Evolutionary conservation across 164 flowering plant genomes (phyloP).

Genomic region (Euptelea pleiosperma): DNA sequence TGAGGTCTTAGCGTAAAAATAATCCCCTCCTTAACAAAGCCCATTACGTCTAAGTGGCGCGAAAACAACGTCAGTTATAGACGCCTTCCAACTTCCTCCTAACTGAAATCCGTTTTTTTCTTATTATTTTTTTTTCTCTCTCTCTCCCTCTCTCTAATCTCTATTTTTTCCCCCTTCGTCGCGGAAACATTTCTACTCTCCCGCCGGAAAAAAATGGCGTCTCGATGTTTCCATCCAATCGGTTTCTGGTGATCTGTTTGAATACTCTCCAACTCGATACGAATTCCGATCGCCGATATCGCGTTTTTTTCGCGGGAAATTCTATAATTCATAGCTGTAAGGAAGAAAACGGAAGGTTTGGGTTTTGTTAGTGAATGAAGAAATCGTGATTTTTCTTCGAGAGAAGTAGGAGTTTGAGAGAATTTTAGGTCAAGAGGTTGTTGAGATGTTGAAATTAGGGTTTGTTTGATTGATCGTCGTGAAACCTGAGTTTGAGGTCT

Average conservation of each 20-base stretch:
- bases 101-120: constrained; percentile 14
- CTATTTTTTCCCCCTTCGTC: not conserved
- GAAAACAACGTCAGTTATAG: constrained; percentile 30
- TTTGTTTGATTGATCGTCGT: not conserved
- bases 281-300: not conserved
- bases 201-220: constrained; percentile 4
- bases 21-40: not conserved
- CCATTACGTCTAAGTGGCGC: constrained; percentile 33
- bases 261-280: not conserved
- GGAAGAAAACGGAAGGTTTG: not conserved
- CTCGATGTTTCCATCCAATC: not conserved
- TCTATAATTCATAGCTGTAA: not conserved
- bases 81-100: constrained; percentile 7
- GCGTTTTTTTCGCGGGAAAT: not conserved
- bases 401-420: not conserved
- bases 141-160: constrained; percentile 3
- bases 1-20: not conserved
- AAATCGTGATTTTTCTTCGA: too few species aligned
- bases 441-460: not conserved
- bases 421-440: not conserved
- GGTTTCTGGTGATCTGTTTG: not conserved
- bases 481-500: not conserved
- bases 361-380: not conserved
- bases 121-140: not conserved
- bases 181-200: not conserved